Conservation (phyloP, 2,329 filamentous ascomycete genomes). For the Aspergillus ibericus region DNA sequence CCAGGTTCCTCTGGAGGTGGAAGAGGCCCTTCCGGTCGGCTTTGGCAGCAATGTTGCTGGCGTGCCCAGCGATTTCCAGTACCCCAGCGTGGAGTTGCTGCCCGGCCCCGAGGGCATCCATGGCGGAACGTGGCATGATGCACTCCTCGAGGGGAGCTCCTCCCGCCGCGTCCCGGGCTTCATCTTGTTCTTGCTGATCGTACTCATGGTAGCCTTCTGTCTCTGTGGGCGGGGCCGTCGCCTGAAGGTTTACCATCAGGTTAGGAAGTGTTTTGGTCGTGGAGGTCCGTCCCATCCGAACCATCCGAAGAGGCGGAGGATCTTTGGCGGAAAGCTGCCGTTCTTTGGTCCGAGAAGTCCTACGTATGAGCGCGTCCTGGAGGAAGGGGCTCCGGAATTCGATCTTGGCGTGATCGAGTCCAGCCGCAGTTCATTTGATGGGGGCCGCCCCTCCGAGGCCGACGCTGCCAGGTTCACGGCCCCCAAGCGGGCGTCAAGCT, state of each 20-base stretch:
- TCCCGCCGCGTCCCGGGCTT: conserved; percentile 71
- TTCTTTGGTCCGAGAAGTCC: conserved; percentile 39
- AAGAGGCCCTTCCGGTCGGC: conserved; percentile 72
- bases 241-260: conserved; percentile 57
- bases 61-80: conserved; percentile 77
- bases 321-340: conserved; percentile 60
- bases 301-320: conserved; percentile 52
- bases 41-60: conserved; percentile 81
- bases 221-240: conserved; percentile 78
- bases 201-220: conserved; percentile 69
- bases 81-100: conserved; percentile 53
- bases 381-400: conserved; percentile 74
- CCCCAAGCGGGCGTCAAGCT: conserved; percentile 45
- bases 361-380: conserved; percentile 79
- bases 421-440: conserved; percentile 54
- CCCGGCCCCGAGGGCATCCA: conserved; percentile 33
- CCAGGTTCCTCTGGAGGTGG: conserved; percentile 68
- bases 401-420: conserved; percentile 70
- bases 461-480: conserved; percentile 56
- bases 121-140: conserved; percentile 59
- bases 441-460: conserved; percentile 62
- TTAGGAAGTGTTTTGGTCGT: conserved; percentile 43
- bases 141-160: conserved; percentile 65
- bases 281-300: conserved; percentile 33
- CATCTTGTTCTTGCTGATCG: conserved; percentile 72